Conservation (phyloP, 176 grass and related monocot genomes). For the Rhynchospora pubera region DNA sequence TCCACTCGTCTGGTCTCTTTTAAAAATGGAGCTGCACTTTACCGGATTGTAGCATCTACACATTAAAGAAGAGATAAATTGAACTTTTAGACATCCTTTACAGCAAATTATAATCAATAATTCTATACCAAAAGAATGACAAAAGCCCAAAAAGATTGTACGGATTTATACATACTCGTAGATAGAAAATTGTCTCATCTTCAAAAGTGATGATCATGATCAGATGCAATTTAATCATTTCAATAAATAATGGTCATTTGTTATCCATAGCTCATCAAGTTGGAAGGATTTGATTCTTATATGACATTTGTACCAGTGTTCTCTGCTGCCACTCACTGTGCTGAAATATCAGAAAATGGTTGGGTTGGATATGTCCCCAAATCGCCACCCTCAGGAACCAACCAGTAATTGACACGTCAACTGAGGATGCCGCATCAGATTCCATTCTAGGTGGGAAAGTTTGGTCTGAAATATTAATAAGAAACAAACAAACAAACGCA, state of each 20-base stretch:
- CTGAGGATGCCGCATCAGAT: constrained; percentile 36
- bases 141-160: not conserved
- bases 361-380: constrained; percentile 11
- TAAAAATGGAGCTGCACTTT: not conserved
- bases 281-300: not conserved
- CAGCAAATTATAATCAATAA: not conserved
- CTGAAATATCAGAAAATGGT: constrained; percentile 8
- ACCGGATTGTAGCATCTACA: not conserved
- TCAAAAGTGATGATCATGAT: too few species aligned
- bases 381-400: constrained; percentile 22
- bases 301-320: not conserved
- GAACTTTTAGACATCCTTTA: not conserved
- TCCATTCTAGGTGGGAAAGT: constrained; percentile 2
- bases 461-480: not conserved
- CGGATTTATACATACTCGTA: not conserved
- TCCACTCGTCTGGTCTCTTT: too few species aligned
- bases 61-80: not conserved
- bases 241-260: not conserved
- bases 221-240: not conserved
- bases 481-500: not conserved
- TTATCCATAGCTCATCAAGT: not conserved
- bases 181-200: too few species aligned
- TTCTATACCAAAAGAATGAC: not conserved
- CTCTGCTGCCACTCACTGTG: not conserved
- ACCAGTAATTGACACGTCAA: constrained; percentile 22